phyloP scores from a whole-genome alignment of 768 basidiomycete species.

The Filobasidium floriforme region DNA sequence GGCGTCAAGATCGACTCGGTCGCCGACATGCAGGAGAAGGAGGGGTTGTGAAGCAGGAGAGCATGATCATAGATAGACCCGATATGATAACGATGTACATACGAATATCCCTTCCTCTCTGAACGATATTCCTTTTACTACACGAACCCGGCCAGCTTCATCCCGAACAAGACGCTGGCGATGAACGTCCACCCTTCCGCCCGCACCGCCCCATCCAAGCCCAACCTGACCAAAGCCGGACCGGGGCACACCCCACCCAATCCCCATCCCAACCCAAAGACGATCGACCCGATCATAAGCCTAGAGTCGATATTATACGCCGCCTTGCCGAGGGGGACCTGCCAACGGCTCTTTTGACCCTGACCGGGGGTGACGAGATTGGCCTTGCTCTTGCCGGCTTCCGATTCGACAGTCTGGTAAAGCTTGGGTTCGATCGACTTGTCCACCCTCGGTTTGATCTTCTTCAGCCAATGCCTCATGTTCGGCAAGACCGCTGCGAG shows the following conservation, averaged over 20 bases:
- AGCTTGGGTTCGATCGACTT: neutral
- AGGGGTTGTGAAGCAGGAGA: neutral
- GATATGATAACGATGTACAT: neutral
- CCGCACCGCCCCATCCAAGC: conserved; percentile 1
- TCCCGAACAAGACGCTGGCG: conserved; percentile 1
- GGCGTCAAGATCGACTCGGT: neutral
- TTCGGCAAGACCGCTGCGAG: conserved; percentile 43
- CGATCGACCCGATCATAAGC: conserved; percentile 33
- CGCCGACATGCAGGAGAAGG: neutral
- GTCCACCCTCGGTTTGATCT: conserved; percentile 13
- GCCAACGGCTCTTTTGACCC: neutral
- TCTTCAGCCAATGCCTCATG: conserved; percentile 28
- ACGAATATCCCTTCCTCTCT: too few relatives aligned
- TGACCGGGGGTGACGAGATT: too few relatives aligned
- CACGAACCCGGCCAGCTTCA: neutral
- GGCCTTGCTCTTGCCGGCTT: too few relatives aligned
- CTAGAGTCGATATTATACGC: conserved; percentile 23
- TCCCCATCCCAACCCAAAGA: conserved; percentile 47
- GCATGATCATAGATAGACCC: neutral
- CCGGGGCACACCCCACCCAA: conserved; percentile 45
- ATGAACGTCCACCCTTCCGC: neutral
- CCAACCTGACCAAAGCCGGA: conserved; percentile 35
- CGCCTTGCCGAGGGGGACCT: conserved; percentile 10
- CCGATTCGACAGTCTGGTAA: too few relatives aligned
- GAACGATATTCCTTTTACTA: neutral